These are phyloP conservation scores for Cryphonectria parasitica DNA, from an alignment of 2,329 filamentous ascomycete genomes.

Conservation along the genomic window DNA sequence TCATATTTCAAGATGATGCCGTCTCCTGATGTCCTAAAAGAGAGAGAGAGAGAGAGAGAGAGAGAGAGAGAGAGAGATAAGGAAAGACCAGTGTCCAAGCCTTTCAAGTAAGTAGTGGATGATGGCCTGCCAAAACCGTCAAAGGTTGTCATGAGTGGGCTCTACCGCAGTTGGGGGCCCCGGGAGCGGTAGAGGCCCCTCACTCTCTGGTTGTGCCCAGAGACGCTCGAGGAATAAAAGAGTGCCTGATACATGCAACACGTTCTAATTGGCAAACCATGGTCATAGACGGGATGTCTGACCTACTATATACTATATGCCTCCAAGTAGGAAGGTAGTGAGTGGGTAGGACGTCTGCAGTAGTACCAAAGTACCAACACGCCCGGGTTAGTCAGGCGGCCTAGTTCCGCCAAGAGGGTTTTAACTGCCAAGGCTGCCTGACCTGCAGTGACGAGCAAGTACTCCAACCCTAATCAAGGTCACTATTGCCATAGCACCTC, in stretches of 20 bases:
- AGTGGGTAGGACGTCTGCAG: neutral
- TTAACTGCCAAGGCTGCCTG: no score
- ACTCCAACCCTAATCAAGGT: neutral
- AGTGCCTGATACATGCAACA: neutral
- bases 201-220: neutral
- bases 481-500: neutral
- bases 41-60: no score
- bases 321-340: constrained; percentile 6
- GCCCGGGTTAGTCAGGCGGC: neutral
- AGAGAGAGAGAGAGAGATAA: no score
- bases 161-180: neutral
- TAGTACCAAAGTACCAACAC: neutral
- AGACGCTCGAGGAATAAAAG: neutral
- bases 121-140: neutral
- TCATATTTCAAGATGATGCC: no score
- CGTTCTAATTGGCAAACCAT: neutral
- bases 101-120: neutral
- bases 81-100: neutral
- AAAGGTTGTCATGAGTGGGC: neutral
- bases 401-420: constrained; percentile 1
- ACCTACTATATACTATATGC: neutral
- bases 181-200: neutral
- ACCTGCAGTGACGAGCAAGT: no score
- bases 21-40: no score
- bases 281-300: neutral